Percentiles rank a stretch among this genome's conserved stretches.
Evolutionary conservation across 2,329 filamentous ascomycete species (phyloP).

Genomic region (Xylariaceae sp.): DNA sequence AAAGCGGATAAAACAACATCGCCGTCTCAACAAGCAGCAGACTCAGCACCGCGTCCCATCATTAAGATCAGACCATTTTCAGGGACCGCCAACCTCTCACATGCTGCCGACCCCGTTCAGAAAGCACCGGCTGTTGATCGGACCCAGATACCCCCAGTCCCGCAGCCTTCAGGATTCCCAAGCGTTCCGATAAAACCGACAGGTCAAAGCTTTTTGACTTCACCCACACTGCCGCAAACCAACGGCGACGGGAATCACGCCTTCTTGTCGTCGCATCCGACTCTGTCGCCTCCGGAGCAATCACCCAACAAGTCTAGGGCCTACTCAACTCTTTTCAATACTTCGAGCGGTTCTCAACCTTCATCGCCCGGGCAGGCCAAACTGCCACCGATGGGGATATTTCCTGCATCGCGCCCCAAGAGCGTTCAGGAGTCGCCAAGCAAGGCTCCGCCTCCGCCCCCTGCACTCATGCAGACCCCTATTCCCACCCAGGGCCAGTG

Average conservation of each 20-base stretch:
- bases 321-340: slow-evolving; percentile 36
- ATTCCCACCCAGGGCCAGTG: slow-evolving; percentile 21
- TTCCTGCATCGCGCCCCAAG: slow-evolving; percentile 29
- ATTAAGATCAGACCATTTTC: slow-evolving; percentile 22
- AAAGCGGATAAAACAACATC: slow-evolving; percentile 24
- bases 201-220: slow-evolving; percentile 26
- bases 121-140: slow-evolving; percentile 11
- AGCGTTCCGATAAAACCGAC: slow-evolving; percentile 29
- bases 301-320: slow-evolving; percentile 38
- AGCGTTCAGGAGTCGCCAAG: slow-evolving; percentile 21
- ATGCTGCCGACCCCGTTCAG: slow-evolving; percentile 11
- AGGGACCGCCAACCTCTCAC: slow-evolving; percentile 15
- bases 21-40: slow-evolving; percentile 16
- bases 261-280: slow-evolving; percentile 41
- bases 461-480: slow-evolving; percentile 22
- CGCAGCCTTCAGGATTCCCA: slow-evolving; percentile 18
- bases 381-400: slow-evolving; percentile 31
- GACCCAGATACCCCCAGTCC: slow-evolving; percentile 20
- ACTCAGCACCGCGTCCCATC: slow-evolving; percentile 9
- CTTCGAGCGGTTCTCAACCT: slow-evolving; percentile 24
- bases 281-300: slow-evolving; percentile 37
- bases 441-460: slow-evolving; percentile 24
- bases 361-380: slow-evolving; percentile 20
- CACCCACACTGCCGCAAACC: slow-evolving; percentile 26
- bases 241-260: slow-evolving; percentile 35